A percentile compares a stretch with the other conserved stretches of the same genome.
These are phyloP conservation scores for Beta vulgaris DNA, from an alignment of 148 eudicot species.

Conservation along the genomic window DNA sequence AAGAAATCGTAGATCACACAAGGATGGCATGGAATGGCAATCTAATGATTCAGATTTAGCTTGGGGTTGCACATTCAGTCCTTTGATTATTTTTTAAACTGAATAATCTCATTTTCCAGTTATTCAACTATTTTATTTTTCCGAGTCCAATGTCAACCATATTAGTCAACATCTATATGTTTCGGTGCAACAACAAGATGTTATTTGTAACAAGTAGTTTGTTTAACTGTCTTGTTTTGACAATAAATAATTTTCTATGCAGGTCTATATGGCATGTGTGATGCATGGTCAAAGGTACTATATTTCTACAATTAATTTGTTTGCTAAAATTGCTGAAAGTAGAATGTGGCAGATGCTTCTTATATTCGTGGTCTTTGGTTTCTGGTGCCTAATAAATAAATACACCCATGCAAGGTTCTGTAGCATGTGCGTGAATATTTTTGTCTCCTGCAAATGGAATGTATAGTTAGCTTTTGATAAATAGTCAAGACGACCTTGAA, in stretches of 20 bases:
- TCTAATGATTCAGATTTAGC: neutral
- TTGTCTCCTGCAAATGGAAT: neutral
- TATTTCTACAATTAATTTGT: neutral
- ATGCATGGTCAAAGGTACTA: constrained; percentile 68
- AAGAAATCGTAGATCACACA: neutral
- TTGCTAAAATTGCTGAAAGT: neutral
- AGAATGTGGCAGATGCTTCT: neutral
- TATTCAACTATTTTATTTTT: too few species aligned
- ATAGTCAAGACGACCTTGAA: neutral
- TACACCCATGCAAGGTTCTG: neutral
- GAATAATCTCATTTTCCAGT: too few species aligned
- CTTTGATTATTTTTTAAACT: neutral
- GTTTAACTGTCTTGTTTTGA: constrained; percentile 10
- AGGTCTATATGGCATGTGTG: constrained; percentile 95
- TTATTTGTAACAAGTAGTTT: too few species aligned
- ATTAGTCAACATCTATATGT: too few species aligned
- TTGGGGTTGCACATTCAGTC: neutral
- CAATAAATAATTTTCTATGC: constrained; percentile 30
- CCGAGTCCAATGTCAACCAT: too few species aligned
- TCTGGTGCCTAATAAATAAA: neutral
- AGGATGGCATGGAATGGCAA: neutral
- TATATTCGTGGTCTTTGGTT: neutral
- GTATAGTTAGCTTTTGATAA: neutral
- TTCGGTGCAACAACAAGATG: too few species aligned
- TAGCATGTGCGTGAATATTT: neutral